A percentile compares a stretch with the other conserved stretches of the same genome.
Conservation (phyloP, 2,329 filamentous ascomycete genomes). For the Mariannaea sp. region DNA sequence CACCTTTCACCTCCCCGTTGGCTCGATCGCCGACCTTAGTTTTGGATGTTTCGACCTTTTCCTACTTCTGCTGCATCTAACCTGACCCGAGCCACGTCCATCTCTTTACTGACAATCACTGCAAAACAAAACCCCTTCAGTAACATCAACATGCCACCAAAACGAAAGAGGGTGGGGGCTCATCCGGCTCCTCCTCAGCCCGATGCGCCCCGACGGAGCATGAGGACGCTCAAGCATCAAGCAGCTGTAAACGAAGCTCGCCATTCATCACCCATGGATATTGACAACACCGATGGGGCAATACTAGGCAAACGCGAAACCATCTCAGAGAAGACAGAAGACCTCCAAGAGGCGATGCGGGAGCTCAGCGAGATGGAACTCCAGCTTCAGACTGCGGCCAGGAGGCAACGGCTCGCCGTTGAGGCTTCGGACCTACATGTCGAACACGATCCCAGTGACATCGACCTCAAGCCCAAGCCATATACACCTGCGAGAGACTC, state of each 20-base stretch:
- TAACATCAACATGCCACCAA: slow-evolving; percentile 42
- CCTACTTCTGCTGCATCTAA: slow-evolving; percentile 12
- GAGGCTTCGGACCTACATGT: slow-evolving; percentile 45
- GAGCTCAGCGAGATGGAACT: slow-evolving; percentile 56
- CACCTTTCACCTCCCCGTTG: background rate
- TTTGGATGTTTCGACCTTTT: slow-evolving; percentile 17
- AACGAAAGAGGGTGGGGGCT: slow-evolving; percentile 43
- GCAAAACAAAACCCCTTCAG: slow-evolving; percentile 15
- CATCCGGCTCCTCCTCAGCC: slow-evolving; percentile 31
- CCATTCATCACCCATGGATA: background rate
- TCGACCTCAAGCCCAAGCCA: slow-evolving; percentile 16
- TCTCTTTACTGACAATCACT: background rate
- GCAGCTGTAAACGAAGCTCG: background rate
- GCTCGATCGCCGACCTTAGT: background rate
- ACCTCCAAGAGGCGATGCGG: slow-evolving; percentile 48
- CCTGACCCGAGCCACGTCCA: background rate
- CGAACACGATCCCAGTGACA: slow-evolving; percentile 1
- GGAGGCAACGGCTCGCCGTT: slow-evolving; percentile 53
- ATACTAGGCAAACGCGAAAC: background rate
- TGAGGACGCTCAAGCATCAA: slow-evolving; percentile 30
- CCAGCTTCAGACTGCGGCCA: slow-evolving; percentile 49
- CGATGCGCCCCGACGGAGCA: slow-evolving; percentile 36
- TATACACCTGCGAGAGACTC: background rate
- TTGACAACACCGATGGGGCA: background rate
- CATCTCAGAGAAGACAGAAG: slow-evolving; percentile 25